Evolutionary conservation across 2,329 filamentous ascomycete genomes (phyloP).

Genomic region (Didymosphaeria variabile): DNA sequence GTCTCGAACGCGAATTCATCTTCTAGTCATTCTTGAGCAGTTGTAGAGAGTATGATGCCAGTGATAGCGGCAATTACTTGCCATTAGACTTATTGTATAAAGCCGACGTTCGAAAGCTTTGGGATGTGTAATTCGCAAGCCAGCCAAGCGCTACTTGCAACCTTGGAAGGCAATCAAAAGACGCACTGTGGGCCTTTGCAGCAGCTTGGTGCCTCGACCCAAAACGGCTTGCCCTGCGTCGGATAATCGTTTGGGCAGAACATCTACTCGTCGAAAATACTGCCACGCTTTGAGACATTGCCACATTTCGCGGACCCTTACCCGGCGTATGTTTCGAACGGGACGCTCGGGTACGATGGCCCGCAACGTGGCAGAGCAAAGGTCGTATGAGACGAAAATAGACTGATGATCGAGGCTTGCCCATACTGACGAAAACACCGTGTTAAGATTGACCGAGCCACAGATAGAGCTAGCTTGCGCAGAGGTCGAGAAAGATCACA

Average conservation of each 20-base stretch:
- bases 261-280: conserved; percentile 12
- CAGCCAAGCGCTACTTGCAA: background rate
- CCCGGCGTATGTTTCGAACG: conserved; percentile 8
- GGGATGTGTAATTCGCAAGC: too few species aligned
- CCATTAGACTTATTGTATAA: background rate
- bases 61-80: too few species aligned
- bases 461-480: background rate
- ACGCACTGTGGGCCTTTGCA: background rate
- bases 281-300: conserved; percentile 32
- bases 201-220: background rate
- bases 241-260: background rate
- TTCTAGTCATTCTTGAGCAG: too few species aligned
- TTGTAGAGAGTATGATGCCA: too few species aligned
- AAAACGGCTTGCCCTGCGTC: conserved; percentile 14
- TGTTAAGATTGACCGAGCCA: background rate
- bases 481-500: too few species aligned
- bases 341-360: conserved; percentile 16
- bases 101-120: background rate
- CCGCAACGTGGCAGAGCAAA: conserved; percentile 13
- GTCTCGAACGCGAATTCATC: too few species aligned
- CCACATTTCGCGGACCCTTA: conserved; percentile 11
- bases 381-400: background rate
- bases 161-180: background rate
- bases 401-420: too few species aligned
- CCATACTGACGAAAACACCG: background rate